These are phyloP conservation scores for Periconia digitata DNA, from an alignment of 2,329 filamentous ascomycete genomes.

Conservation along the genomic window DNA sequence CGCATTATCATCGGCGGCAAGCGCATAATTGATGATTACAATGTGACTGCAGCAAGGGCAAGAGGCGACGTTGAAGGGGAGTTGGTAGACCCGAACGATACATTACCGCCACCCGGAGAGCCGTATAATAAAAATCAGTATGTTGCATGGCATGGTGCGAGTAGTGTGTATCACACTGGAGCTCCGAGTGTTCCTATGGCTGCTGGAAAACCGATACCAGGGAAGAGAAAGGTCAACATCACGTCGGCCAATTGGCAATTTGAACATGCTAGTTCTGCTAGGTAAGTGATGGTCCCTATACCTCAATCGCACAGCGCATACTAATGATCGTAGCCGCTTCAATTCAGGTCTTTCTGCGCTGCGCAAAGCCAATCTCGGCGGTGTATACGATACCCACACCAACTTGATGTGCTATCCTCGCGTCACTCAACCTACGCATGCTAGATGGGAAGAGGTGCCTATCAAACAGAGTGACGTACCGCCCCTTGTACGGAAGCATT, in stretches of 20 bases:
- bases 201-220: constrained; percentile 71
- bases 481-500: constrained; percentile 62
- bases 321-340: constrained; percentile 65
- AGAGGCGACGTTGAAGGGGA: constrained; percentile 85
- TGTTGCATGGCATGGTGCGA: constrained; percentile 97
- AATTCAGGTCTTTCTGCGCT: constrained; percentile 72
- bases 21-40: constrained; percentile 86
- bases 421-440: constrained; percentile 86
- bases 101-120: constrained; percentile 71
- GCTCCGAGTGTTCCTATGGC: constrained; percentile 74
- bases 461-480: constrained; percentile 50
- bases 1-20: constrained; percentile 91
- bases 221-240: constrained; percentile 81
- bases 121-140: constrained; percentile 99
- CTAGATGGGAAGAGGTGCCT: constrained; percentile 73
- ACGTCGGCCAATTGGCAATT: constrained; percentile 96
- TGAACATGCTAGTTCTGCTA: constrained; percentile 88
- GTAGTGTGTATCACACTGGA: constrained; percentile 88
- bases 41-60: constrained; percentile 71
- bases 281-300: constrained; percentile 55
- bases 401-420: constrained; percentile 87
- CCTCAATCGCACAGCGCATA: constrained; percentile 3
- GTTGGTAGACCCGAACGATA: constrained; percentile 86
- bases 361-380: constrained; percentile 69
- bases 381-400: constrained; percentile 92